Evolutionary conservation across 179 eudicot species (phyloP), one percentile per base, ranked within the genome.

Genomic region (Carnegiea gigantea): DNA sequence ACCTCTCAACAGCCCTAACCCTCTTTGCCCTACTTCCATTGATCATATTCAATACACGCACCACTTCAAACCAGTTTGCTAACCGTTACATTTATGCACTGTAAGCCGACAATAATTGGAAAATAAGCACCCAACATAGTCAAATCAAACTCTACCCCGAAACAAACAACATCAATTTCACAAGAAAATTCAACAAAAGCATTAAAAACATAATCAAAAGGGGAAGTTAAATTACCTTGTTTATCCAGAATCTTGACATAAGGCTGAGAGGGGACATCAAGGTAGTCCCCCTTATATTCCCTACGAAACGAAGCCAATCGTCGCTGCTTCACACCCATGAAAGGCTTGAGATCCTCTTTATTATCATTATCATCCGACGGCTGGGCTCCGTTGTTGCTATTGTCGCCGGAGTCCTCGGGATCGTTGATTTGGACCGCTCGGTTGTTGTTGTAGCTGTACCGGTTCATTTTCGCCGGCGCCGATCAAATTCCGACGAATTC

Each of bases 311-410:
- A 93, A 46, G 93, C 92, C 78, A 89, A 84, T 36, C 97, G 51
- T 15, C 95, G 87, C 51, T 88, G 86, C 84, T 92, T 93, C 75
- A 86, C 83, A 1, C 97, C 97, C 91, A 90, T 89, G 79, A 93
- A 92, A 3, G 93, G 92, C 83, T 90, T 92, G 28, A 83, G 89
- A 87, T 88, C 91, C 15, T 82, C 89, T 67, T 68, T 51, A 20
- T 51, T 51, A 51, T 51, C 51, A 38, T 76, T 84, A 54, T 85
- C 76, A 48, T 74, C 86, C 1, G 87, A 84, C 24, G 87, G 86
- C 57, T 83, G 73, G 10, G 81, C 70, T 44, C 82, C 64, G 73
- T 17, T 51, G 44, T 40, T 67, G 21, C 38, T 83, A 62, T 49
- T 79, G 24, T 73, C 85, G 73, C 79, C 40, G 75, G 71, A 36